Base-by-base conservation (phyloP, 805 yeast species). In the Wickerhamomyces silvicola region DNA sequence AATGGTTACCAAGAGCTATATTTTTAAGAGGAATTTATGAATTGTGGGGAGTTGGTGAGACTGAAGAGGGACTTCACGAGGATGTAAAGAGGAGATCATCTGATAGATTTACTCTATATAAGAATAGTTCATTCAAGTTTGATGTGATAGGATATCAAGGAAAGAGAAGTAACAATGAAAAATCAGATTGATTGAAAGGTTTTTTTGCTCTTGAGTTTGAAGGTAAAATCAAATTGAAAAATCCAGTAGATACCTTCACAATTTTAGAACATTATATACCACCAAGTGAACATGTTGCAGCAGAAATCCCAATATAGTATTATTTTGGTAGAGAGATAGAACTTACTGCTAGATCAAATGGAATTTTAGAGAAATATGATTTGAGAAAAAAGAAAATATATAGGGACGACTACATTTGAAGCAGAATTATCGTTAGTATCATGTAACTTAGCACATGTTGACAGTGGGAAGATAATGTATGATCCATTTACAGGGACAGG, bases 401-500 rank as follows among this genome's bases (percentile, higher is more conserved):
- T 85, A 35, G 98, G 98, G 3, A 92, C 98, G 6, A 92, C 98
- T 0, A 85, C 96, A 12, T 92, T 92, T 58, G 98, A 92, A 46
- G 94, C 96, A 2, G 97, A 92, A 52, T 62, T 92, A 38, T 77
- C 97, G 0, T 59, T 92, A 28, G 81, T 88, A 11, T 81, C 94
- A 19, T 83, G 95, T 48, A 92, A 90, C 49, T 68, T 92, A 31
- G 95, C 83, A 0, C 87, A 82, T 41, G 85, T 81, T 10, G 65
- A 56, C 22, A 64, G 69, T 0, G 81, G 80, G 0, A 71, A 77
- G 33, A 50, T 87, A 4, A 73, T 82, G 51, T 90, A 85, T 52
- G 98, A 92, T 57, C 98, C 98, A 16, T 92, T 92, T 60, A 86
- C 84, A 4, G 98, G 98, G 0, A 92, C 98, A 0, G 98, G 98